Percentiles rank a stretch among this genome's conserved stretches.
Conservation (phyloP, 1,139 yeast genomes). For the Magnusiomyces paraingens region DNA sequence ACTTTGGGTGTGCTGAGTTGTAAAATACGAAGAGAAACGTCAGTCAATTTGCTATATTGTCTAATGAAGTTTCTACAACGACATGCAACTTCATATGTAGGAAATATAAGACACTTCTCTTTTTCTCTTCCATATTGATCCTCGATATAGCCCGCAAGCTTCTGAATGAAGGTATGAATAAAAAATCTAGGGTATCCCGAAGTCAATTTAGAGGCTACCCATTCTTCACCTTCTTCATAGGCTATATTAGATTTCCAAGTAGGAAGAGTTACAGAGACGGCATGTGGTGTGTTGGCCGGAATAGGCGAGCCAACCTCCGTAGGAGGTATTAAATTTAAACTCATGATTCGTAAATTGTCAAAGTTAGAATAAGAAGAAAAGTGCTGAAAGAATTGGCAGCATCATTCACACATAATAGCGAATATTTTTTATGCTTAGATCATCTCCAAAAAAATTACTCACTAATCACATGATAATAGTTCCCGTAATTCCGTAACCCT, state of each 20-base stretch:
- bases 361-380: not conserved
- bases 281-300: slow-evolving; percentile 84
- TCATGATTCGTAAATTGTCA: slow-evolving; percentile 10
- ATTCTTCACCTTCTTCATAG: slow-evolving; percentile 81
- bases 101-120: slow-evolving; percentile 68
- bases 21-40: slow-evolving; percentile 52
- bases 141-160: slow-evolving; percentile 30
- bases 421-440: too few species aligned
- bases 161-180: slow-evolving; percentile 65
- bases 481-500: too few species aligned
- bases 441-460: too few species aligned
- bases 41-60: slow-evolving; percentile 20
- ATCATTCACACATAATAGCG: too few species aligned
- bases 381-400: not conserved
- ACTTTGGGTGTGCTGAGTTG: slow-evolving; percentile 64
- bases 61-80: slow-evolving; percentile 76
- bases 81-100: slow-evolving; percentile 71
- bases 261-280: slow-evolving; percentile 88
- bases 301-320: slow-evolving; percentile 70
- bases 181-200: slow-evolving; percentile 90
- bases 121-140: slow-evolving; percentile 69
- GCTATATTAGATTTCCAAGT: slow-evolving; percentile 92
- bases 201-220: slow-evolving; percentile 74
- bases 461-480: too few species aligned
- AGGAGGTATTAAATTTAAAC: slow-evolving; percentile 28